Base-by-base conservation (phyloP, 176 grass and related monocot species). In the Paspalum vaginatum region DNA sequence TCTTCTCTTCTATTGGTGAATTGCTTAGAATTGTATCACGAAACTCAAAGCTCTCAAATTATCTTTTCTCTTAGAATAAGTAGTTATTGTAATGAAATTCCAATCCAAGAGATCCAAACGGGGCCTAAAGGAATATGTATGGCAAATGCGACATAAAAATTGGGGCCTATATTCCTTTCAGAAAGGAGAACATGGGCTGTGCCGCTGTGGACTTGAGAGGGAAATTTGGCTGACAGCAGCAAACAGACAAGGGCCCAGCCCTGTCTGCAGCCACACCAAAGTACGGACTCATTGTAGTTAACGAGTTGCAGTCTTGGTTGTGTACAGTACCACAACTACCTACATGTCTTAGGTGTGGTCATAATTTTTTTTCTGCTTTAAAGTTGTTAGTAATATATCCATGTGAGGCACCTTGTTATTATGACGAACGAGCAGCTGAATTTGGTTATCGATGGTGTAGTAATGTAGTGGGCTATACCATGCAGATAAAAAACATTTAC, bases 201-300 rank as follows among this genome's bases (percentile, higher is more conserved):
- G 70, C 55, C 48, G 13, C 69, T 61, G 63, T 85, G 70, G 63
- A 56, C 17, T 27, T 64, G 71, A 71, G 77, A 70, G 63, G 63
- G 64, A 22, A 70, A 21, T 71, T 76, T 41, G 46, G 38, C 55
- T 76, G 77, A 76, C 82, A 89, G 39, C 50, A 68, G 20, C 25
- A 62, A 76, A 16, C 47, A 70, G 63, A 70, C 87, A 81, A 76
- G 63, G 87, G 49, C 38, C 76, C 87, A 54, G 60, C 64, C 14
- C 26, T 89, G 62, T 85, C 87, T 80, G 55, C 76, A 64, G 54
- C 62, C 76, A 80, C 52, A 18, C 10, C 76, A 85, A 80, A 57
- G 58, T 78, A 47, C 76, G 48, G 43, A 55, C 79, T 39, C 22
- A 20, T 16, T 75, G 62, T 75, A 25, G 12, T 26, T 88, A 47